Percentiles rank a stretch among this genome's conserved stretches.
phyloP scores from a whole-genome alignment of 169 alveolate genomes.

The Plasmodium fragile region DNA sequence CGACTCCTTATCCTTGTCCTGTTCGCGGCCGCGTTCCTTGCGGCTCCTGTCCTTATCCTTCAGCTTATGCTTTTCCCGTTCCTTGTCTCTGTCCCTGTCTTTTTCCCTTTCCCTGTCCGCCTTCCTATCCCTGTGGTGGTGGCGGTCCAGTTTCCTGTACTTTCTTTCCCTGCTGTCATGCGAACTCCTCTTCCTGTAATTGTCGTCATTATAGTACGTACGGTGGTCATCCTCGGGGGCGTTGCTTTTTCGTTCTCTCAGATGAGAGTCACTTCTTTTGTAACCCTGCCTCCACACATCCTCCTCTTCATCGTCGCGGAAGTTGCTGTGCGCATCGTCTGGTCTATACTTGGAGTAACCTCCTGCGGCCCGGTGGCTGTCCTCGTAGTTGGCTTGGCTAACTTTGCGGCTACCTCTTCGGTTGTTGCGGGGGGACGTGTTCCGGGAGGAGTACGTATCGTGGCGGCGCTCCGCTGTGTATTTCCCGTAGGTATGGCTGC shows the following conservation, averaged over 20 bases:
- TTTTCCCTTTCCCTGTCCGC: slow-evolving; percentile 26
- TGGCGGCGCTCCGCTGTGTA: not conserved
- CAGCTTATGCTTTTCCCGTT: slow-evolving; percentile 9
- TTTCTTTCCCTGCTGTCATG: slow-evolving; percentile 64
- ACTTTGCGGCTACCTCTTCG: not conserved
- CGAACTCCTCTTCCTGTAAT: slow-evolving; percentile 25
- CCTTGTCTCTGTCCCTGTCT: slow-evolving; percentile 5
- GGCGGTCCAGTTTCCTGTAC: slow-evolving; percentile 24
- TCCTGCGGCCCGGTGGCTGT: not conserved
- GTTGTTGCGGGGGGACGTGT: not conserved
- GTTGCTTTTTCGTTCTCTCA: slow-evolving; percentile 1
- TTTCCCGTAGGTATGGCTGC: not conserved
- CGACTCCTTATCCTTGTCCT: not conserved
- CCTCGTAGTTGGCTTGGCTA: not conserved
- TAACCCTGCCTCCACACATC: not conserved
- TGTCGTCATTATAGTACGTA: slow-evolving; percentile 25
- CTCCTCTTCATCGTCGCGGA: not conserved
- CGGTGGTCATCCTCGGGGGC: slow-evolving; percentile 5
- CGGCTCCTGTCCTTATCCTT: slow-evolving; percentile 1
- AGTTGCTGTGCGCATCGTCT: not conserved
- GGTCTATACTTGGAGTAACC: not conserved
- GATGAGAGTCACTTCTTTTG: not conserved
- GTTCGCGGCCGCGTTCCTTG: slow-evolving; percentile 1
- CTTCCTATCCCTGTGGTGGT: slow-evolving; percentile 30
- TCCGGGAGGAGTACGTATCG: not conserved